A percentile compares a stretch with the other conserved stretches of the same genome.
phyloP scores from a whole-genome alignment of 805 yeast genomes.

The Helenozyma rhizophorensis region DNA sequence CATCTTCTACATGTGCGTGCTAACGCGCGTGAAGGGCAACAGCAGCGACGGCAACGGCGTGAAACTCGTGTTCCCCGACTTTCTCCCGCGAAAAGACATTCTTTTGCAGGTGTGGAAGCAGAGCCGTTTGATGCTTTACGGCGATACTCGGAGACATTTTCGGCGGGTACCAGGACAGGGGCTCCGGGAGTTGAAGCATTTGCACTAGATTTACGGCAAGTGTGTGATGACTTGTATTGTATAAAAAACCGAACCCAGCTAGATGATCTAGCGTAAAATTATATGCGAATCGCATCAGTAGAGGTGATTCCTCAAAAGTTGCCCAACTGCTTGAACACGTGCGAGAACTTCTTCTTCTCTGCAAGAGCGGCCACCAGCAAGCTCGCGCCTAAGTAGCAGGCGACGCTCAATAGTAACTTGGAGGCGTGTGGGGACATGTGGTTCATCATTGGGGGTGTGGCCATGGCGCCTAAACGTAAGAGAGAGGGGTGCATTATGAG shows the following conservation, averaged over 20 bases:
- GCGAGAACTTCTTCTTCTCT: conserved; percentile 24
- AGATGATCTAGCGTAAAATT: background rate
- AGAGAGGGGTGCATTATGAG: too few species aligned
- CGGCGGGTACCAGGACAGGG: conserved; percentile 19
- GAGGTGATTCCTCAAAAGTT: conserved; percentile 5
- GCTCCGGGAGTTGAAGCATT: conserved; percentile 14
- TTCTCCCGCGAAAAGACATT: conserved; percentile 39
- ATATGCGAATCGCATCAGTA: background rate
- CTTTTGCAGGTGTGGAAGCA: conserved; percentile 36
- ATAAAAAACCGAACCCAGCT: conserved; percentile 2
- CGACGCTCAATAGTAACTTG: conserved; percentile 18
- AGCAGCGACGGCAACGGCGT: conserved; percentile 17
- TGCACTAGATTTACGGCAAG: too few species aligned
- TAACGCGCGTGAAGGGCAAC: conserved; percentile 34
- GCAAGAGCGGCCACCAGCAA: conserved; percentile 27
- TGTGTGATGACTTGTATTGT: background rate
- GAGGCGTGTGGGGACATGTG: conserved; percentile 11
- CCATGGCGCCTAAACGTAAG: conserved; percentile 2
- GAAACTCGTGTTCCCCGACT: conserved; percentile 38
- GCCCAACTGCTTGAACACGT: conserved; percentile 31
- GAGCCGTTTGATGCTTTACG: conserved; percentile 34
- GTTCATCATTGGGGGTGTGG: conserved; percentile 5
- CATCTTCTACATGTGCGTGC: conserved; percentile 56
- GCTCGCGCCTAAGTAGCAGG: conserved; percentile 23
- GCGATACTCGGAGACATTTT: conserved; percentile 12